A percentile compares a stretch with the other conserved stretches of the same genome.
These are phyloP conservation scores for Trichophyton rubrum DNA, from an alignment of 2,329 filamentous ascomycete species.

Conservation along the genomic window DNA sequence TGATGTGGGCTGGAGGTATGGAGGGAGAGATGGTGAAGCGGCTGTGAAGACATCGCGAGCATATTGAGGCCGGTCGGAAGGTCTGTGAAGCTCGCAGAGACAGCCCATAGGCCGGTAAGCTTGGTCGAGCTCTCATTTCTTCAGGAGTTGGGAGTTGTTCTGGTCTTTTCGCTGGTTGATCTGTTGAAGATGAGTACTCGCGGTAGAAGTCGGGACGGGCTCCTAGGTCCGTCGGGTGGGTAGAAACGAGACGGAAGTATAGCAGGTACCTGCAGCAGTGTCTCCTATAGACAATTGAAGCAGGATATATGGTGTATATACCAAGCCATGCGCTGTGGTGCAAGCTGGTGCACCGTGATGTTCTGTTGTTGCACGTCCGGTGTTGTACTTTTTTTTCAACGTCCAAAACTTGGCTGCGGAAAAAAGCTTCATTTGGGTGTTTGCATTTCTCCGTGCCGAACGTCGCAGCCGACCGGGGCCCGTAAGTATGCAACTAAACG, in stretches of 20 bases:
- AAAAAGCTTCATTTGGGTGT: not conserved
- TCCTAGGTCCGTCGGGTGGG: not conserved
- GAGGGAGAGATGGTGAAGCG: slow-evolving; percentile 16
- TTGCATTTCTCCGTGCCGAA: slow-evolving; percentile 3
- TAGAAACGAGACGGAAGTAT: not conserved
- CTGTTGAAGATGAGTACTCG: not conserved
- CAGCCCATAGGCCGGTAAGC: slow-evolving; percentile 12
- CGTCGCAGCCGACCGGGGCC: not conserved
- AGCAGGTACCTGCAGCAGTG: not conserved
- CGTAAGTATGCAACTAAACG: too few species aligned
- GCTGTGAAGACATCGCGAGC: slow-evolving; percentile 31
- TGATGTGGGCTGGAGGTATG: slow-evolving; percentile 10
- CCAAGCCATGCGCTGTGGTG: not conserved
- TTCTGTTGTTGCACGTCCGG: not conserved
- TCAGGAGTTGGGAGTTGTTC: not conserved
- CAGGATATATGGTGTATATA: not conserved
- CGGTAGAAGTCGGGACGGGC: not conserved
- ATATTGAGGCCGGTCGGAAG: slow-evolving; percentile 23
- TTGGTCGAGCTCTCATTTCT: slow-evolving; percentile 12
- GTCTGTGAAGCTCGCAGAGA: slow-evolving; percentile 26
- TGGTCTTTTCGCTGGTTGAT: not conserved
- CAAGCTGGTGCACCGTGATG: not conserved
- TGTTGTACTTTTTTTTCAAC: not conserved
- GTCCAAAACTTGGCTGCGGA: not conserved
- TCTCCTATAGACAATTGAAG: not conserved